Percentiles rank a stretch among this genome's conserved stretches.
Conservation (phyloP, 2,329 filamentous ascomycete genomes). For the Penicillium sp. region DNA sequence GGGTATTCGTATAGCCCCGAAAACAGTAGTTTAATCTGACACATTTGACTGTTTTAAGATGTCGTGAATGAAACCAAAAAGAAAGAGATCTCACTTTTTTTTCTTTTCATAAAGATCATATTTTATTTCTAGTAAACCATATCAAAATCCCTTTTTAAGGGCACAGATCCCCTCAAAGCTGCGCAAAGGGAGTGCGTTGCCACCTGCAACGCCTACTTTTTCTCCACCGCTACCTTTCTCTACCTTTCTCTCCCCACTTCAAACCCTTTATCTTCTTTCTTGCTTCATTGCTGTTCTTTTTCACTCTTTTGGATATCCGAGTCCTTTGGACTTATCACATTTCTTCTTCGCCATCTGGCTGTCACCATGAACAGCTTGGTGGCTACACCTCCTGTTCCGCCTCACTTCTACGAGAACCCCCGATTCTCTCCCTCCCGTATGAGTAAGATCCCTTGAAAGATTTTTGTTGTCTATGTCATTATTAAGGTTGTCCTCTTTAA, state of each 20-base stretch:
- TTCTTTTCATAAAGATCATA: too few relatives aligned
- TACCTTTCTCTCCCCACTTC: slow-evolving; percentile 24
- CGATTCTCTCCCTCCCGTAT: slow-evolving; percentile 60
- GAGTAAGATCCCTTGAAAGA: slow-evolving; percentile 47
- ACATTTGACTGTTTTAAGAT: not conserved
- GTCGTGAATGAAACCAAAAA: not conserved
- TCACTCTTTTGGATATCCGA: slow-evolving; percentile 5
- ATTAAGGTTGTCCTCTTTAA: not conserved
- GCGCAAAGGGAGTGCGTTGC: slow-evolving; percentile 32
- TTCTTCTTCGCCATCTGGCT: slow-evolving; percentile 29
- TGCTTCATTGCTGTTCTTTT: slow-evolving; percentile 10
- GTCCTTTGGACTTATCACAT: slow-evolving; percentile 1
- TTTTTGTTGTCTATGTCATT: not conserved
- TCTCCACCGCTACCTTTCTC: slow-evolving; percentile 36
- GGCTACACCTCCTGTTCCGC: slow-evolving; percentile 58
- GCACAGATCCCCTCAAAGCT: slow-evolving; percentile 20
- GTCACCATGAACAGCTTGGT: slow-evolving; percentile 61
- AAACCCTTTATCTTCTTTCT: slow-evolving; percentile 18
- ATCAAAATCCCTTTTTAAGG: slow-evolving; percentile 6
- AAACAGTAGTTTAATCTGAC: slow-evolving; percentile 4
- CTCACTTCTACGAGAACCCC: slow-evolving; percentile 61
- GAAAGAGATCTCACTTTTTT: not conserved
- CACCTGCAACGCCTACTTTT: slow-evolving; percentile 35
- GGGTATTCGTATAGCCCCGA: slow-evolving; percentile 7
- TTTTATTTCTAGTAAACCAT: not conserved